Evolutionary conservation across 2,329 filamentous ascomycete genomes (phyloP).

Genomic region (Xylariomycetidae sp.): DNA sequence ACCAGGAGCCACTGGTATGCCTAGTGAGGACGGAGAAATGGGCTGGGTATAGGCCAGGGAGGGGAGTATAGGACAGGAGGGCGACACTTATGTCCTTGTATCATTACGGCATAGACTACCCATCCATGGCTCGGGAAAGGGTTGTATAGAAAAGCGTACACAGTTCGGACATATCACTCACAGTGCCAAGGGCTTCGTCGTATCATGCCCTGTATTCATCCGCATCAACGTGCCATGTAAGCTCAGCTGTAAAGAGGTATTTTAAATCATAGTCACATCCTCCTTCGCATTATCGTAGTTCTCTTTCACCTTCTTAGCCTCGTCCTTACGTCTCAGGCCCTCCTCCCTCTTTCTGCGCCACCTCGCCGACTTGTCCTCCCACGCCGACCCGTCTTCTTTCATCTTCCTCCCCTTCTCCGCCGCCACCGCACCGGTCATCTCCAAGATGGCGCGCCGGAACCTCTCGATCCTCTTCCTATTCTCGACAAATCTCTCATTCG

Average conservation of each 20-base stretch:
- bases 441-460: constrained; percentile 51
- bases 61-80: too few relatives aligned
- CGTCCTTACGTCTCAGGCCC: constrained; percentile 49
- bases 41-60: too few relatives aligned
- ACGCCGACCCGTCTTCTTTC: constrained; percentile 59
- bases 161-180: too few relatives aligned
- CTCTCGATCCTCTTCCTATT: constrained; percentile 64
- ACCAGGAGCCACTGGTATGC: too few relatives aligned
- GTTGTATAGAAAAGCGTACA: too few relatives aligned
- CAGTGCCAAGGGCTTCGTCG: too few relatives aligned
- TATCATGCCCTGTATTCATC: too few relatives aligned
- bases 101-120: too few relatives aligned
- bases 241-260: too few relatives aligned
- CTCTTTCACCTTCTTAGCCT: constrained; percentile 25
- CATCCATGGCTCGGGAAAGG: too few relatives aligned
- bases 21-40: background rate
- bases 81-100: too few relatives aligned
- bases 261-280: constrained; percentile 9
- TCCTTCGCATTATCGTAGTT: constrained; percentile 8
- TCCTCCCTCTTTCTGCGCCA: constrained; percentile 54
- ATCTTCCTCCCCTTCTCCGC: background rate
- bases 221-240: too few relatives aligned
- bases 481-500: constrained; percentile 69
- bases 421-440: constrained; percentile 22
- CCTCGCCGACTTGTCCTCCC: constrained; percentile 51